These are phyloP conservation scores for Citrus sinensis DNA, from an alignment of 345 rosid species.

Conservation along the genomic window DNA sequence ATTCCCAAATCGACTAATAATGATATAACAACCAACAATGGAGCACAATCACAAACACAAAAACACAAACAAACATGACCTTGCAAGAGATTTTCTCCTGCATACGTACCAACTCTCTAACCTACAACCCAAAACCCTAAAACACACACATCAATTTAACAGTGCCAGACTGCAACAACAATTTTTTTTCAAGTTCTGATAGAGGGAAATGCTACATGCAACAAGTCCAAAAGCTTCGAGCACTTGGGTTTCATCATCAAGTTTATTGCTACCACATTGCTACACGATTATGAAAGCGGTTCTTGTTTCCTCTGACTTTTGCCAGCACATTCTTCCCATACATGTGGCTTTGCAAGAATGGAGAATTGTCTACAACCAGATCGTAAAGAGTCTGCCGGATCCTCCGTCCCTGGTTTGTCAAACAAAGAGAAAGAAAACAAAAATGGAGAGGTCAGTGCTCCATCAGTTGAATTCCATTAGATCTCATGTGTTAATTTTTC, in stretches of 20 bases:
- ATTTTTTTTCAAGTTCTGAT: neutral
- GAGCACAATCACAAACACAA: too few relatives aligned
- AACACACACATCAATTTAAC: too few relatives aligned
- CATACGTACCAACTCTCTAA: too few relatives aligned
- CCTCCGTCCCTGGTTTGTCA: neutral
- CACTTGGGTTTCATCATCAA: neutral
- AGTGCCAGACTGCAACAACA: neutral
- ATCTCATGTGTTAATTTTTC: too few relatives aligned
- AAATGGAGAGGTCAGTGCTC: neutral
- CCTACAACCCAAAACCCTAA: too few relatives aligned
- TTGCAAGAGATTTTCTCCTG: neutral
- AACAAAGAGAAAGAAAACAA: neutral
- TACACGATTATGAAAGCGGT: neutral
- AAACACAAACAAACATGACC: neutral
- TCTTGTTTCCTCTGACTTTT: neutral
- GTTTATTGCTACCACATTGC: neutral
- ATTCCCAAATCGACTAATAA: too few relatives aligned
- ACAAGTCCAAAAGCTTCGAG: neutral
- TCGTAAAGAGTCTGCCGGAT: neutral
- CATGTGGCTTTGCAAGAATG: slow-evolving; percentile 8
- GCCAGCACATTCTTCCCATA: slow-evolving; percentile 20
- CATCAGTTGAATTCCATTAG: neutral
- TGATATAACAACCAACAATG: neutral
- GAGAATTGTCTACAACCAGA: neutral
- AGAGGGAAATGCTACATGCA: neutral